phyloP scores from a whole-genome alignment of 306 rosid genomes.

The Trifolium subterraneum region DNA sequence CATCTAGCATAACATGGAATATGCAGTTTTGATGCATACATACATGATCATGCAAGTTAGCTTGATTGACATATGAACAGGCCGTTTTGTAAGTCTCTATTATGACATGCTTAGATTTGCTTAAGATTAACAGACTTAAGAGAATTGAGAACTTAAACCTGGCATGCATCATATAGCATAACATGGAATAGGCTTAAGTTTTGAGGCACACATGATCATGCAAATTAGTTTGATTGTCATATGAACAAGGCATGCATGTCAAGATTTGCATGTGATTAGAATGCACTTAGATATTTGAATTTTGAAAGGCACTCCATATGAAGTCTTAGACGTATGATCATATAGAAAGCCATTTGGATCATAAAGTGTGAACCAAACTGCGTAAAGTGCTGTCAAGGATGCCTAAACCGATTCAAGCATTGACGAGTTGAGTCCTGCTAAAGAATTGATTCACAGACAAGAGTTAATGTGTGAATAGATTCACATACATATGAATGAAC shows the following conservation, averaged over 20 bases:
- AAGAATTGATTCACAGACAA: not conserved
- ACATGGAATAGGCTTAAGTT: not conserved
- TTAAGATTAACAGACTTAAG: not conserved
- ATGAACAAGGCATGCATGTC: not conserved
- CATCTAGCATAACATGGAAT: not conserved
- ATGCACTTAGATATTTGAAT: not conserved
- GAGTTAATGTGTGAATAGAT: too few species aligned
- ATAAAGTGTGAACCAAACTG: not conserved
- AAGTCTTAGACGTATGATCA: not conserved
- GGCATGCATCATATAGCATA: not conserved
- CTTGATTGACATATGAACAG: not conserved
- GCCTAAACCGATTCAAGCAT: not conserved
- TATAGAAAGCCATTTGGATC: not conserved
- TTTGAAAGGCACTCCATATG: not conserved
- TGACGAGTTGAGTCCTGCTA: not conserved
- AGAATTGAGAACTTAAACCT: not conserved
- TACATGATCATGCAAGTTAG: conserved; percentile 12
- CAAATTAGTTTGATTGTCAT: not conserved
- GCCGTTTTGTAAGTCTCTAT: not conserved
- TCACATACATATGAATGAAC: too few species aligned
- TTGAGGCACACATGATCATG: conserved; percentile 11
- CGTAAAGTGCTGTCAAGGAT: not conserved
- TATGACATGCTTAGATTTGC: not conserved
- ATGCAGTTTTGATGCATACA: conserved; percentile 1
- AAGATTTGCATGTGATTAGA: not conserved